A percentile compares a stretch with the other conserved stretches of the same genome.
Conservation (phyloP, 331 rosid species). For the Arachis monticola region DNA sequence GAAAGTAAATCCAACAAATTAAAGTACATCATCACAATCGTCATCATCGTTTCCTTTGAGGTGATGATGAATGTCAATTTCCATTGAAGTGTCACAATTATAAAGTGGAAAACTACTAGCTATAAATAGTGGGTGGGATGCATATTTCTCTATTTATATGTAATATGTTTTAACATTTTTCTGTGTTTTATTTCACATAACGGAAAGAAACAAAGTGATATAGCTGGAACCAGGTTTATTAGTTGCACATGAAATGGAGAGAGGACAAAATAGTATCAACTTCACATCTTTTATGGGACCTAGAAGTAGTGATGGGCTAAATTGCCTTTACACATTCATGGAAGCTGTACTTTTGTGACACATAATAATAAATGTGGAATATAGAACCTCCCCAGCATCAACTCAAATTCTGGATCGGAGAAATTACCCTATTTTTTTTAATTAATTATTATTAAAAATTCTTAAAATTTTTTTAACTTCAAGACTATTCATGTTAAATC, state of each 20-base stretch:
- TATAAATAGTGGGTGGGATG: neutral
- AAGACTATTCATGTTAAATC: too few relatives aligned
- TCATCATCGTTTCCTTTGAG: slow-evolving; percentile 2
- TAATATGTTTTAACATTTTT: neutral
- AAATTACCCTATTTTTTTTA: too few relatives aligned
- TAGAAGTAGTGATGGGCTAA: neutral
- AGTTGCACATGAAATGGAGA: neutral
- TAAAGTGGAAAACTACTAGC: neutral
- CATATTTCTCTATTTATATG: neutral
- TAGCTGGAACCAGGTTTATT: slow-evolving; percentile 41
- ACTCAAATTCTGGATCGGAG: too few relatives aligned
- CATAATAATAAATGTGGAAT: too few relatives aligned
- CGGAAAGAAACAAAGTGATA: slow-evolving; percentile 23
- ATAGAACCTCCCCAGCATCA: too few relatives aligned
- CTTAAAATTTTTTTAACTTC: too few relatives aligned
- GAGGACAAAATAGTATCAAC: neutral
- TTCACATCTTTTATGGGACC: neutral
- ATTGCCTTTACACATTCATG: neutral
- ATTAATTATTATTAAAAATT: too few relatives aligned
- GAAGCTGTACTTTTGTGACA: neutral
- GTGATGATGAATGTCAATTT: slow-evolving; percentile 28
- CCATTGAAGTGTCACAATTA: neutral
- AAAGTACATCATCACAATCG: slow-evolving; percentile 3
- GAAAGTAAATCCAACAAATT: slow-evolving; percentile 24
- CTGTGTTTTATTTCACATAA: neutral